Percentiles rank a stretch among this genome's conserved stretches.
Conservation (phyloP, 1,139 yeast genomes). For the Candida tetrigidarum region DNA sequence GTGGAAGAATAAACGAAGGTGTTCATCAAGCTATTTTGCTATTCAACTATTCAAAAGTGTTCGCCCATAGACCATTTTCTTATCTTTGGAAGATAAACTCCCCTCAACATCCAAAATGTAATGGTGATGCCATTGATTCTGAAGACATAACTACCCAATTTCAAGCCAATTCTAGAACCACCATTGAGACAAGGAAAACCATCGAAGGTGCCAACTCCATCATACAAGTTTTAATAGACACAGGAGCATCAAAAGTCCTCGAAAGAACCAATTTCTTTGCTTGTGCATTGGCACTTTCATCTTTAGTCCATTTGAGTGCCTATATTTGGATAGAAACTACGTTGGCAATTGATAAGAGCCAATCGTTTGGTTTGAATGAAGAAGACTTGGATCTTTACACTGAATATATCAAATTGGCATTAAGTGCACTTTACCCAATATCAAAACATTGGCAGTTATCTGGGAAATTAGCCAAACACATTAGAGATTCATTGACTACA, state of each 20-base stretch:
- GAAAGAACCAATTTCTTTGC: slow-evolving; percentile 53
- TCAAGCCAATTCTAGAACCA: slow-evolving; percentile 39
- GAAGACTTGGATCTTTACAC: slow-evolving; percentile 45
- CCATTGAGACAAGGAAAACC: slow-evolving; percentile 53
- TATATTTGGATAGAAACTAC: slow-evolving; percentile 50
- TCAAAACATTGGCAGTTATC: slow-evolving; percentile 53
- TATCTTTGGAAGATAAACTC: slow-evolving; percentile 52
- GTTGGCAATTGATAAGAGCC: slow-evolving; percentile 12
- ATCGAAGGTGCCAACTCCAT: slow-evolving; percentile 55
- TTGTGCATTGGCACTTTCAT: slow-evolving; percentile 54
- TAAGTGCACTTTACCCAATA: slow-evolving; percentile 50
- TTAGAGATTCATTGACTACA: slow-evolving; percentile 40
- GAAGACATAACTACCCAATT: slow-evolving; percentile 16
- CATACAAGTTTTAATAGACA: slow-evolving; percentile 47
- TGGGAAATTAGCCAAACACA: slow-evolving; percentile 47
- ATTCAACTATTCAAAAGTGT: slow-evolving; percentile 52
- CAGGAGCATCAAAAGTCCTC: slow-evolving; percentile 42
- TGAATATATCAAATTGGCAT: slow-evolving; percentile 51
- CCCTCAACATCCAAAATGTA: slow-evolving; percentile 45
- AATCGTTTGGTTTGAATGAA: slow-evolving; percentile 20
- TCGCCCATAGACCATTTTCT: slow-evolving; percentile 55
- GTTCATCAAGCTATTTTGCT: slow-evolving; percentile 51
- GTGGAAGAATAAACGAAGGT: slow-evolving; percentile 53
- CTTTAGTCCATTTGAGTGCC: slow-evolving; percentile 52
- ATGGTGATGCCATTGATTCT: slow-evolving; percentile 16